Percentiles rank a stretch among this genome's conserved stretches.
phyloP scores from a whole-genome alignment of 2,329 filamentous ascomycete species.

The Pseudopithomyces chartarum region DNA sequence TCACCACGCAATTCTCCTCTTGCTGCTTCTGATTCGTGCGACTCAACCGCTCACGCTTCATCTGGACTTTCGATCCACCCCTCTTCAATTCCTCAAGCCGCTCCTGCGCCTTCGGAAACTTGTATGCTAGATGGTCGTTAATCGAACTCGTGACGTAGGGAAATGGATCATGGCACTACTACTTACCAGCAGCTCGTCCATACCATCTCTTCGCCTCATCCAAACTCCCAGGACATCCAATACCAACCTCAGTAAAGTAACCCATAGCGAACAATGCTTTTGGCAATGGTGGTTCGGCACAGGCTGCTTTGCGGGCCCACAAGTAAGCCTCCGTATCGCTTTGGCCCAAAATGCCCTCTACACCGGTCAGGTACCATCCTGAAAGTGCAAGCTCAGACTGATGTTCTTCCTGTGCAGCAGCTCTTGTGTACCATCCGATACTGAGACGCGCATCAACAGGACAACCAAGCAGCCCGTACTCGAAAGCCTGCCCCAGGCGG shows the following conservation, averaged over 20 bases:
- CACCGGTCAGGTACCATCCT: constrained; percentile 88
- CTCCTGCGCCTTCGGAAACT: constrained; percentile 91
- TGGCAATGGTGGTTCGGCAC: constrained; percentile 72
- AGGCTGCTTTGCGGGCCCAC: constrained; percentile 93
- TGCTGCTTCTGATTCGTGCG: constrained; percentile 83
- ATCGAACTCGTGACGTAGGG: not conserved
- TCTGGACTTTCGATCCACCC: constrained; percentile 72
- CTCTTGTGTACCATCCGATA: constrained; percentile 92
- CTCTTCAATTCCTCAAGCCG: constrained; percentile 90
- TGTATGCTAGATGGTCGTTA: constrained; percentile 69
- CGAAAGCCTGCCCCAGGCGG: constrained; percentile 83
- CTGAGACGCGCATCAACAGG: constrained; percentile 81
- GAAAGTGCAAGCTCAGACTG: constrained; percentile 72
- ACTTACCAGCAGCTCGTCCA: constrained; percentile 92
- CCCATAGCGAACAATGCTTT: constrained; percentile 99
- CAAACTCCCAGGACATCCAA: constrained; percentile 81
- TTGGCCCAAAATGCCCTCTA: constrained; percentile 83
- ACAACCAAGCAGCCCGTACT: constrained; percentile 85
- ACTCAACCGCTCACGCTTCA: constrained; percentile 77
- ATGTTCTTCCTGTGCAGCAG: constrained; percentile 91
- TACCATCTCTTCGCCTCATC: constrained; percentile 99
- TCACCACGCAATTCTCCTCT: constrained; percentile 84
- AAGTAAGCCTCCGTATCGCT: constrained; percentile 96
- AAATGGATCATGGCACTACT: not conserved
- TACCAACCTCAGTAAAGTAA: constrained; percentile 94